Conservation (phyloP, 257 asterid genomes). For the Ballota nigra region DNA sequence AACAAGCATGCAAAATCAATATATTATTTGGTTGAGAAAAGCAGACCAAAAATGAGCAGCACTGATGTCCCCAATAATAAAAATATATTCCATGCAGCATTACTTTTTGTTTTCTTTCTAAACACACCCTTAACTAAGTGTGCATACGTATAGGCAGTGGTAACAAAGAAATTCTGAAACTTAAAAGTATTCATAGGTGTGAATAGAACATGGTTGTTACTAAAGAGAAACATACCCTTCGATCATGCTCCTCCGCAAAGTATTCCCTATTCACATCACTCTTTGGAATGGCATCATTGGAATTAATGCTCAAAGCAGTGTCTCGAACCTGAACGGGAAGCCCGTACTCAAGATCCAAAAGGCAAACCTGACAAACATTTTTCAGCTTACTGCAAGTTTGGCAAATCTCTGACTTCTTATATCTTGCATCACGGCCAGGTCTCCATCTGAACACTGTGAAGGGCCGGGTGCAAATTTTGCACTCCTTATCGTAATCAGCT, state of each 20-base stretch:
- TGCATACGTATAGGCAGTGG: not conserved
- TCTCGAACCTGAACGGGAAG: slow-evolving; percentile 98
- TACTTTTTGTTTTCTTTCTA: not conserved
- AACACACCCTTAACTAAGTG: not conserved
- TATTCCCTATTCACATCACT: slow-evolving; percentile 95
- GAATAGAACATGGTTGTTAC: not conserved
- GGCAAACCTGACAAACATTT: slow-evolving; percentile 98
- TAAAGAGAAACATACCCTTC: slow-evolving; percentile 50
- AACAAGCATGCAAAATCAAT: not conserved
- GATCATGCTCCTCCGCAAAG: slow-evolving; percentile 98
- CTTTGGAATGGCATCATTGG: slow-evolving; percentile 94
- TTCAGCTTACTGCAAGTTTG: slow-evolving; percentile 97
- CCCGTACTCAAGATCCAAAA: slow-evolving; percentile 95
- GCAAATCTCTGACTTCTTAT: slow-evolving; percentile 90
- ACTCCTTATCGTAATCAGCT: slow-evolving; percentile 94
- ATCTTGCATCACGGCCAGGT: slow-evolving; percentile 99
- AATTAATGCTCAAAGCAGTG: slow-evolving; percentile 79
- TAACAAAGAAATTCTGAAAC: not conserved
- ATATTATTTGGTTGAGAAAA: not conserved
- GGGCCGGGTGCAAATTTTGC: slow-evolving; percentile 97
- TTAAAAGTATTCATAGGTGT: not conserved
- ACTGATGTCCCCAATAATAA: not conserved
- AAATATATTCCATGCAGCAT: not conserved
- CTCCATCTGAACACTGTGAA: slow-evolving; percentile 98
- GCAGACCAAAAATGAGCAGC: not conserved